phyloP scores from a whole-genome alignment of 1,139 yeast genomes.

The Saccharomycopsis hybrid region DNA sequence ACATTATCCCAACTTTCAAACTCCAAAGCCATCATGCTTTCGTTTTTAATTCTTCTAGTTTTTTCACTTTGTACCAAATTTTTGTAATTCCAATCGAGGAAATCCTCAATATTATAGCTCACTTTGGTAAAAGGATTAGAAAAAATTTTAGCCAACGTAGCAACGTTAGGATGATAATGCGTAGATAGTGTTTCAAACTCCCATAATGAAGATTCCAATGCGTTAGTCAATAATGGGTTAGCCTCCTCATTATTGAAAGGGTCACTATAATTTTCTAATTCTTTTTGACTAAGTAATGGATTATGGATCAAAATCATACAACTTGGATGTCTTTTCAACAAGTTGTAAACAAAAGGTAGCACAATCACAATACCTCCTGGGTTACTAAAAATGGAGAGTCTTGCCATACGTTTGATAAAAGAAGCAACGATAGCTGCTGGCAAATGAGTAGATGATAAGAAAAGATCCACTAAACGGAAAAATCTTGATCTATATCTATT shows the following conservation, averaged over 20 bases:
- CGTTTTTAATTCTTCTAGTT: slow-evolving; percentile 58
- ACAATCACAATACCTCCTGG: slow-evolving; percentile 86
- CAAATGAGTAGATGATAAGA: slow-evolving; percentile 81
- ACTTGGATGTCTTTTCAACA: slow-evolving; percentile 84
- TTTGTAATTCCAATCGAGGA: slow-evolving; percentile 83
- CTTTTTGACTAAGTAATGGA: slow-evolving; percentile 26
- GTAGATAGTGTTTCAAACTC: slow-evolving; percentile 72
- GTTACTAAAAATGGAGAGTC: slow-evolving; percentile 71
- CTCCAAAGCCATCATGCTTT: slow-evolving; percentile 25
- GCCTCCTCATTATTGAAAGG: slow-evolving; percentile 57
- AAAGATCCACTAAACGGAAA: slow-evolving; percentile 78
- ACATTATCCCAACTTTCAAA: slow-evolving; percentile 11
- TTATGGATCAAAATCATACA: slow-evolving; percentile 85
- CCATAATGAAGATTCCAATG: slow-evolving; percentile 86
- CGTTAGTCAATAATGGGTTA: slow-evolving; percentile 75
- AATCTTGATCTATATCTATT: slow-evolving; percentile 82
- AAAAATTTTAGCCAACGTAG: slow-evolving; percentile 83
- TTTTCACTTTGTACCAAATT: slow-evolving; percentile 71
- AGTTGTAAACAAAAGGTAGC: slow-evolving; percentile 86
- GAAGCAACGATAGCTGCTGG: slow-evolving; percentile 83
- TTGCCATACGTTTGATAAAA: slow-evolving; percentile 74
- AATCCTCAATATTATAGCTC: slow-evolving; percentile 85
- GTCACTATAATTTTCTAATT: slow-evolving; percentile 42
- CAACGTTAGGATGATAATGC: slow-evolving; percentile 96
- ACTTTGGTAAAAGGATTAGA: slow-evolving; percentile 87